Evolutionary conservation across 139 green algal genomes (phyloP).

Genomic region (Closterium sp.): DNA sequence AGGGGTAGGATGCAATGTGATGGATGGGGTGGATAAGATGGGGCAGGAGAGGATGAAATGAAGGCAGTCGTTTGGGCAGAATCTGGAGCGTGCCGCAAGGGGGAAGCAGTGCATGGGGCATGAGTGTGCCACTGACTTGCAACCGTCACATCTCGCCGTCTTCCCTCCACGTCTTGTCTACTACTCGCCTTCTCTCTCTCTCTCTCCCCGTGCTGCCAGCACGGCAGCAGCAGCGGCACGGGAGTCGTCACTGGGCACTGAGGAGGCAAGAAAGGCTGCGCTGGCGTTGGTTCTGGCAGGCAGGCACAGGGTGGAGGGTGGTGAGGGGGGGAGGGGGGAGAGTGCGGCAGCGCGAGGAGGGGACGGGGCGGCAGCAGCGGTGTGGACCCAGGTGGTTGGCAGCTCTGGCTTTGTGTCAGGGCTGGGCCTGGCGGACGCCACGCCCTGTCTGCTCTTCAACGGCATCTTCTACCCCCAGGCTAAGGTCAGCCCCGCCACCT

Average conservation of each 20-base stretch:
- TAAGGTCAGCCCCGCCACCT: neutral
- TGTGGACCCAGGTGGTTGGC: neutral
- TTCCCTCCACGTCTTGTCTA: neutral
- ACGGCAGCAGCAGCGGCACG: neutral
- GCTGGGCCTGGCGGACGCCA: constrained; percentile 14
- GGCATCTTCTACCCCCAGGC: constrained; percentile 30
- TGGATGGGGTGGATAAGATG: neutral
- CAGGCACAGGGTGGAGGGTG: neutral
- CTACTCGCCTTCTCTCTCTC: neutral
- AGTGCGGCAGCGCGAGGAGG: neutral
- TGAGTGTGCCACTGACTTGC: neutral
- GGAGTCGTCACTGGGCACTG: neutral
- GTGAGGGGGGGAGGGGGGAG: neutral
- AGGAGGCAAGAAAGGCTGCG: neutral
- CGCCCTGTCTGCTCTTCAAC: constrained; percentile 45
- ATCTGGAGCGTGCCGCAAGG: neutral
- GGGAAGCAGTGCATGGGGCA: neutral
- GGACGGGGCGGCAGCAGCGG: neutral
- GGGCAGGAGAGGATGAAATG: neutral
- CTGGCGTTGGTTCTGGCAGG: neutral
- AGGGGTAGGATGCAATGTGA: neutral
- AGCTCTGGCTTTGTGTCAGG: neutral
- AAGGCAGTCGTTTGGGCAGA: neutral
- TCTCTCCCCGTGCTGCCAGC: neutral
- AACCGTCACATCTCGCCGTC: neutral